Evolutionary conservation across 179 eudicot genomes (phyloP), one percentile per base, ranked within the genome.

Genomic region (Spergularia azorica): DNA sequence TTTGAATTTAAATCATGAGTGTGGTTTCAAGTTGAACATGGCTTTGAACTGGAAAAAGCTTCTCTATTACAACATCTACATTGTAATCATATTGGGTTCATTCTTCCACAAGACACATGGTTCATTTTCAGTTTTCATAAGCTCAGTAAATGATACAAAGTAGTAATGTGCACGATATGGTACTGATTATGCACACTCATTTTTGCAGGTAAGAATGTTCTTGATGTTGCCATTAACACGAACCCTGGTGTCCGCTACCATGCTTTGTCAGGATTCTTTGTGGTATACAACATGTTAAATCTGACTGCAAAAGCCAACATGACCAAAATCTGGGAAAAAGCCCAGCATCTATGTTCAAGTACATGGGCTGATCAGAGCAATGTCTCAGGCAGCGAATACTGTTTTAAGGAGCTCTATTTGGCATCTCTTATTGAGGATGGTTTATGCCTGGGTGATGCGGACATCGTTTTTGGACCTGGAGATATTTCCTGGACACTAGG

Each of bases 221-320:
- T 86, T 13, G 81, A 87, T 67, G 72, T 82, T 72, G 66, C 80
- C 56, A 70, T 66, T 3, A 59, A 46, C 60, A 80, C 86, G 60
- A 79, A 77, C 59, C 68, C 77, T 0, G 75, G 80, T 59, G 17
- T 78, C 32, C 88, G 79, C 13, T 94, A 89, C 74, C 94, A 94
- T 70, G 97, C 98, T 71, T 81, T 92, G 71, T 94, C 97, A n/a
- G 96, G 96, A 60, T 94, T 94, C 82, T 94, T 86, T 43, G 97
- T 90, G 38, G 88, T 94, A 54, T 89, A 89, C 83, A 87, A 55
- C 77, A 78, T 77, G 77, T 76, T 94, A 71, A 87, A 92, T 67
- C 76, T 92, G 83, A 84, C 83, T 36, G 78, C 79, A 69, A 83
- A 77, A 64, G 91, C 91, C 63, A 90, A 89, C 76, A 65, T 87